Base-by-base conservation (phyloP, 257 asterid species). In the Solanum chilense region DNA sequence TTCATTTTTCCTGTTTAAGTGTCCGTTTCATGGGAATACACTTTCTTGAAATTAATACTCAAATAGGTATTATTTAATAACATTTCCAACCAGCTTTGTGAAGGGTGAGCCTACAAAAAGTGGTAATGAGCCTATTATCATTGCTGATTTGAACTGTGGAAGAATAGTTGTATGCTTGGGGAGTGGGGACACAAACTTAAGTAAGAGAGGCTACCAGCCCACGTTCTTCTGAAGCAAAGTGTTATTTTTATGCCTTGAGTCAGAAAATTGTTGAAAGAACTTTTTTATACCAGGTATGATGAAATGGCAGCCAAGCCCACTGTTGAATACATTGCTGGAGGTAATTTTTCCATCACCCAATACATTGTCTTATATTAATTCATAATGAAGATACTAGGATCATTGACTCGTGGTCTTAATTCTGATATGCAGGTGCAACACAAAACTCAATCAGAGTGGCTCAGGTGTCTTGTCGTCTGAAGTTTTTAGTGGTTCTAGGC, bases 261-360 rank as follows among this genome's bases (percentile, higher is more conserved):
- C 6, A 44, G 15, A 25, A 78, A 44, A 21, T 3, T 78, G 41
- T 78, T 80, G 85, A 80, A 15, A 47, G 18, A 16, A 10, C 15
- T 80, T 80, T 47, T 80, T 3, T 78, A 5, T 29, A 66, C 90
- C 92, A 97, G 99, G 99, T 97, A 97, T 84, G 98, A 94, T 13
- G 99, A 97, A 89, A 83, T 97, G 96, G 66, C 96, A 69, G 90
- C 98, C 35, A 97, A 95, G 89, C 88, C 81, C 91, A 92, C 56
- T n/a, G 99, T 97, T 89, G 99, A 96, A 47, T 97, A 90, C 91
- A 96, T 94, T 91, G 99, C 99, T 77, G 98, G 99, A 95, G 99
- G 99, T 97, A 94, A 88, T 66, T 84, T 86, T 14, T 68, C 31
- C 33, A 23, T 25, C 12, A 31, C 42, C 27, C 25, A 70, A 29